These are phyloP conservation scores for Solanum infundibuliforme DNA, from an alignment of 257 asterid genomes.

Conservation along the genomic window DNA sequence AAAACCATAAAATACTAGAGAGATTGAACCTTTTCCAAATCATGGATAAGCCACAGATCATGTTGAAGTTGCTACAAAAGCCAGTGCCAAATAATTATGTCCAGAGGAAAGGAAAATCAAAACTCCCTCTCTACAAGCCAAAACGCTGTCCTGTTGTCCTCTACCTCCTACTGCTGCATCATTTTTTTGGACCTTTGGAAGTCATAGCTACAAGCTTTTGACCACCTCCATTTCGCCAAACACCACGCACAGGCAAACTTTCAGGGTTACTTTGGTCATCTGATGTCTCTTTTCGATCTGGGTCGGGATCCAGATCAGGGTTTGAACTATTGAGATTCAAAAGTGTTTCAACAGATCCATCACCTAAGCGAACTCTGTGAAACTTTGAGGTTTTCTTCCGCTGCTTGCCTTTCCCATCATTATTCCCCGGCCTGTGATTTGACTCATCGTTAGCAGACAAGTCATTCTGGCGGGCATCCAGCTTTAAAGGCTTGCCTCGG, in stretches of 20 bases:
- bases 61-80: not conserved
- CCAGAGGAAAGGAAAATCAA: not conserved
- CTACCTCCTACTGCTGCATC: slow-evolving; percentile 1
- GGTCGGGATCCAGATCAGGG: slow-evolving; percentile 46
- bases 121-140: not conserved
- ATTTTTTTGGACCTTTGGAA: slow-evolving; percentile 32
- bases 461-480: slow-evolving; percentile 19
- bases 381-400: slow-evolving; percentile 80
- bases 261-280: slow-evolving; percentile 19
- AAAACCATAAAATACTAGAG: not conserved
- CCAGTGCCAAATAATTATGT: not conserved
- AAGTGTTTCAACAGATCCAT: slow-evolving; percentile 50
- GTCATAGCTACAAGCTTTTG: slow-evolving; percentile 49
- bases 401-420: slow-evolving; percentile 55
- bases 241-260: slow-evolving; percentile 59
- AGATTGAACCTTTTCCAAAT: not conserved
- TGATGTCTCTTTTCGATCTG: slow-evolving; percentile 17
- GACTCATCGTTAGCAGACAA: slow-evolving; percentile 22
- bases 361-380: slow-evolving; percentile 73
- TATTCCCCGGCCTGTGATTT: slow-evolving; percentile 24
- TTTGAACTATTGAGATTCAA: slow-evolving; percentile 35
- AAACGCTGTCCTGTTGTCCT: not conserved
- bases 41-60: not conserved
- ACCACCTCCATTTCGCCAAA: slow-evolving; percentile 88
- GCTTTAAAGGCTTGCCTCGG: slow-evolving; percentile 19